Conservation (phyloP, 1,284 basidiomycete species). For the Fomitopsis palustris region DNA sequence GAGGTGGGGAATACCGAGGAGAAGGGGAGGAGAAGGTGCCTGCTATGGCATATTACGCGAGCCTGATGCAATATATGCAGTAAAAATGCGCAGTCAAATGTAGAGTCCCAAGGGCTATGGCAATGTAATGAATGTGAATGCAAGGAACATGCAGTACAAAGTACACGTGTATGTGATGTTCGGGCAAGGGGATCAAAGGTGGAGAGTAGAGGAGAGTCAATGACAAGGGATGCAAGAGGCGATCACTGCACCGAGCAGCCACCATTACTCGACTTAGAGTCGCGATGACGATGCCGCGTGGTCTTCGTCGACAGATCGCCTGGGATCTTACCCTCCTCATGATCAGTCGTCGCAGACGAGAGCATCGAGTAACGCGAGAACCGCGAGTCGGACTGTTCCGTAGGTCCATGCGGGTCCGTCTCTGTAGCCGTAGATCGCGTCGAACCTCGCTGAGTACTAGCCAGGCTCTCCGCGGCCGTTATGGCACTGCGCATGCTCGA, state of each 20-base stretch:
- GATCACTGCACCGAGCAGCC: constrained; percentile 22
- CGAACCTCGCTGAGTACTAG: constrained; percentile 22
- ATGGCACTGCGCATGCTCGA: constrained; percentile 34
- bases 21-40: neutral
- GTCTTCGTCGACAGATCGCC: constrained; percentile 16
- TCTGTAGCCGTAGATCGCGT: constrained; percentile 15
- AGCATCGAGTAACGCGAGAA: constrained; percentile 28
- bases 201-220: neutral
- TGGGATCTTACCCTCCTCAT: constrained; percentile 19
- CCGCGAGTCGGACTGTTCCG: constrained; percentile 20
- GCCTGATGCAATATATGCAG: constrained; percentile 10
- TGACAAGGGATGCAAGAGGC: neutral
- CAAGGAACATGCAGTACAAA: constrained; percentile 1
- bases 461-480: constrained; percentile 30
- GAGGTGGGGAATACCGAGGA: neutral
- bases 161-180: constrained; percentile 1
- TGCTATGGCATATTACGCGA: constrained; percentile 2
- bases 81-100: constrained; percentile 4
- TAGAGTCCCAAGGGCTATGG: neutral
- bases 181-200: neutral
- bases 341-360: constrained; percentile 25
- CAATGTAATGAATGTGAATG: constrained; percentile 1
- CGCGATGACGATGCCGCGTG: constrained; percentile 16
- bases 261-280: constrained; percentile 13
- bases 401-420: constrained; percentile 10